Percentiles rank a stretch among this genome's conserved stretches.
phyloP scores from a whole-genome alignment of 1,284 basidiomycete species.

The Laetiporus sulphureus region DNA sequence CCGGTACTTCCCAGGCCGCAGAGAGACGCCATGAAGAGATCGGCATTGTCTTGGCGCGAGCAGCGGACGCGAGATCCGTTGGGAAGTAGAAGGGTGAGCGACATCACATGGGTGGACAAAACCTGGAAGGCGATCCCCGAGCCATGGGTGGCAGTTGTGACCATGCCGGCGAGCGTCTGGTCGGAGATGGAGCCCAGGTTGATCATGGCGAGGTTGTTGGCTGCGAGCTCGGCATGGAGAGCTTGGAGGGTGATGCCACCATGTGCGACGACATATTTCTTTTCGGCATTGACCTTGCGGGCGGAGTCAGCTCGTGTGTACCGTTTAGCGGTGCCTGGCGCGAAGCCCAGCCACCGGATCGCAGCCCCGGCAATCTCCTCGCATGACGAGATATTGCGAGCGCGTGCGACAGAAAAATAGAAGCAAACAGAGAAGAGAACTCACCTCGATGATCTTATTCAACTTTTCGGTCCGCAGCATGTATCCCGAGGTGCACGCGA shows the following conservation, averaged over 20 bases:
- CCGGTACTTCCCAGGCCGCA: slow-evolving; percentile 95
- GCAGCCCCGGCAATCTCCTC: slow-evolving; percentile 21
- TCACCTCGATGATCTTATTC: slow-evolving; percentile 66
- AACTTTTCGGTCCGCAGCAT: slow-evolving; percentile 76
- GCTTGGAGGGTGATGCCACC: slow-evolving; percentile 76
- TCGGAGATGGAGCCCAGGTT: slow-evolving; percentile 97
- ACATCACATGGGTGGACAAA: slow-evolving; percentile 77
- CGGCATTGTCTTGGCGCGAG: slow-evolving; percentile 56
- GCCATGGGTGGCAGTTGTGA: slow-evolving; percentile 95
- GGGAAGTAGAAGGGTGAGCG: slow-evolving; percentile 69
- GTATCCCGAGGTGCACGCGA: slow-evolving; percentile 82
- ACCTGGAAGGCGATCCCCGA: slow-evolving; percentile 79
- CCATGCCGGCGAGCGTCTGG: slow-evolving; percentile 90
- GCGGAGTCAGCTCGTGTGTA: slow-evolving; percentile 10
- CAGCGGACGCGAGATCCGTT: slow-evolving; percentile 66
- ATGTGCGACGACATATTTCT: slow-evolving; percentile 65
- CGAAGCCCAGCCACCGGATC: slow-evolving; percentile 10
- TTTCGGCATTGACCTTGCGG: slow-evolving; percentile 64
- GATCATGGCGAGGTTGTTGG: slow-evolving; percentile 77
- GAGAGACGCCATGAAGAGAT: slow-evolving; percentile 88
- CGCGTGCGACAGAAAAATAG: slow-evolving; percentile 15
- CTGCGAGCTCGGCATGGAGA: slow-evolving; percentile 63
- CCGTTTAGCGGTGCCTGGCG: slow-evolving; percentile 15
- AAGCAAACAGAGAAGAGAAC: slow-evolving; percentile 28
- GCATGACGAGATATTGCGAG: slow-evolving; percentile 17